Percentiles rank a stretch among this genome's conserved stretches.
Conservation (phyloP, 73 alveolate species). For the Blepharisma japonicum region DNA sequence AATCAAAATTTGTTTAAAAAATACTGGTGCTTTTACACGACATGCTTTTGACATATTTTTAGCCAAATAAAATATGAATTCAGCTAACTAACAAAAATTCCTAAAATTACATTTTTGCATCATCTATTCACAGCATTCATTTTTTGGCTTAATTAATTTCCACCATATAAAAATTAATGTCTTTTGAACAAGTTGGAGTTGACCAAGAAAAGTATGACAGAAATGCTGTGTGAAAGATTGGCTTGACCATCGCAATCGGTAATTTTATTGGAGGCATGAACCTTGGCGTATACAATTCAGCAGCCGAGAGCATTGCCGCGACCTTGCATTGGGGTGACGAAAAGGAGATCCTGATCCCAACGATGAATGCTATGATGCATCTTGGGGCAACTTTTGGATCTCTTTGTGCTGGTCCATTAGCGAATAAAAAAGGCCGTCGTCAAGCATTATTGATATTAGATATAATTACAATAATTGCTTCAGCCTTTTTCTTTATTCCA, state of each 20-base stretch:
- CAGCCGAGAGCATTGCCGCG: neutral
- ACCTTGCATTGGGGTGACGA: slow-evolving; percentile 12
- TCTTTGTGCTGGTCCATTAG: neutral
- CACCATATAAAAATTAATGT: too few relatives aligned
- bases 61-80: too few relatives aligned
- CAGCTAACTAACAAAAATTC: too few relatives aligned
- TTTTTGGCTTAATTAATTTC: too few relatives aligned
- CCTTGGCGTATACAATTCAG: slow-evolving; percentile 11
- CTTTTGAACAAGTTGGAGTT: too few relatives aligned
- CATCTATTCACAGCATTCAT: too few relatives aligned
- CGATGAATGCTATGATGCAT: neutral
- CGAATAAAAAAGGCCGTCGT: neutral
- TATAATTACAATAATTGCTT: neutral
- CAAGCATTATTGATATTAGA: neutral
- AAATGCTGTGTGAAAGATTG: neutral
- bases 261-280: neutral
- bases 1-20: too few relatives aligned
- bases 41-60: too few relatives aligned
- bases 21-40: too few relatives aligned
- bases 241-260: neutral
- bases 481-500: neutral
- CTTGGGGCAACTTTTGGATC: neutral
- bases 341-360: neutral
- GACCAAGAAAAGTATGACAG: too few relatives aligned
- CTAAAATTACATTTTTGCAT: too few relatives aligned